These are phyloP conservation scores for Porodaedalea pini DNA, from an alignment of 1,284 basidiomycete species.

Conservation along the genomic window DNA sequence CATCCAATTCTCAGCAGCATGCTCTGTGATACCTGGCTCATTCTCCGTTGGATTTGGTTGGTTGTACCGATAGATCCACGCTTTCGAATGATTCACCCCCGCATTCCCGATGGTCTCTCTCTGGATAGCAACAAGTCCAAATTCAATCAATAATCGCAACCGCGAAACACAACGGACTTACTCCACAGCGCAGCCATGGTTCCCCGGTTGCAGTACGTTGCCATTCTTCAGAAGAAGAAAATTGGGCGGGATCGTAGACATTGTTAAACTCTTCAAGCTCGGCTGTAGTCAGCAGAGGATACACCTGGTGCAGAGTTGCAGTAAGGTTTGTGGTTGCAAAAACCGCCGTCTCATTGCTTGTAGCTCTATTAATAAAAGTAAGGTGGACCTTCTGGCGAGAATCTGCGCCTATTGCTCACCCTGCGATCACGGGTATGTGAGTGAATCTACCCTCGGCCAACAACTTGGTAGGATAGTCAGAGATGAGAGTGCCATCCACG, in stretches of 20 bases:
- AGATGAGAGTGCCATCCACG: conserved; percentile 47
- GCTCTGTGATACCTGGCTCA: conserved; percentile 35
- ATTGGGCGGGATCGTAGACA: conserved; percentile 40
- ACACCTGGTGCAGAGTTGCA: conserved; percentile 37
- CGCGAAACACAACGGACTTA: conserved; percentile 29
- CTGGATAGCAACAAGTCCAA: conserved; percentile 29
- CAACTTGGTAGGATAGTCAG: conserved; percentile 43
- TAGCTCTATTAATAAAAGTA: conserved; percentile 37
- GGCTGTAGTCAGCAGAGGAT: conserved; percentile 40
- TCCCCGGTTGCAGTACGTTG: conserved; percentile 47
- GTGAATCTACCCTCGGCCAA: conserved; percentile 43
- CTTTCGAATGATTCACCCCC: conserved; percentile 33
- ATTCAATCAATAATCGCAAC: not conserved
- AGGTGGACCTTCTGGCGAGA: not conserved
- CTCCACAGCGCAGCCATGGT: conserved; percentile 45
- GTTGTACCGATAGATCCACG: conserved; percentile 56
- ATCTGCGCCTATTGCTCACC: conserved; percentile 38
- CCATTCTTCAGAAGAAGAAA: conserved; percentile 38
- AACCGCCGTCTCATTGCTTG: conserved; percentile 54
- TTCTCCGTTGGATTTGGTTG: conserved; percentile 44
- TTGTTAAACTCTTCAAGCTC: conserved; percentile 38
- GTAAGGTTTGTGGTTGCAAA: conserved; percentile 36
- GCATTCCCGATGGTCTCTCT: conserved; percentile 44
- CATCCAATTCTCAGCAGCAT: conserved; percentile 62
- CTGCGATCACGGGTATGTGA: conserved; percentile 53